These are phyloP conservation scores for Ustulina deusta DNA, from an alignment of 2,329 filamentous ascomycete genomes.

Conservation along the genomic window DNA sequence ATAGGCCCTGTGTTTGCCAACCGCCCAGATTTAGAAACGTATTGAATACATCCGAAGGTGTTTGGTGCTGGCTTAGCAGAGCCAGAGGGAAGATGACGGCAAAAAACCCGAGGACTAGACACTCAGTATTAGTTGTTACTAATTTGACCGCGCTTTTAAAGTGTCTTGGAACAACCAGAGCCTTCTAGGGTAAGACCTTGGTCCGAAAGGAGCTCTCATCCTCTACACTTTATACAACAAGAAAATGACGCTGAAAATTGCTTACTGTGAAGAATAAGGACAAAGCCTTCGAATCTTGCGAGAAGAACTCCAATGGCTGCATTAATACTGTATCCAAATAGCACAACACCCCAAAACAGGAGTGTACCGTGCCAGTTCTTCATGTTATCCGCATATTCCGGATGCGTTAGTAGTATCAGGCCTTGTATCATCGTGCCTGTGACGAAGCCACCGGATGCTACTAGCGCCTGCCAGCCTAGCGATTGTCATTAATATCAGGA, in stretches of 20 bases:
- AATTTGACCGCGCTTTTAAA: no score
- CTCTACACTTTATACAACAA: no score
- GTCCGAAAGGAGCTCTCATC: neutral
- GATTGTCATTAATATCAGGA: no score
- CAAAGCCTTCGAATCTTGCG: conserved; percentile 55
- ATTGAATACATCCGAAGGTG: conserved; percentile 58
- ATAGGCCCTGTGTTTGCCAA: conserved; percentile 59
- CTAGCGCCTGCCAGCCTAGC: conserved; percentile 40
- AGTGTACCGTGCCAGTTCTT: conserved; percentile 41
- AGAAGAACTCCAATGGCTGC: conserved; percentile 46
- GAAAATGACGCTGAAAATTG: neutral
- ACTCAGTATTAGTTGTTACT: neutral
- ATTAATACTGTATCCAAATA: conserved; percentile 57
- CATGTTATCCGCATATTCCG: conserved; percentile 30
- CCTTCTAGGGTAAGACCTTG: neutral
- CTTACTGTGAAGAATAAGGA: conserved; percentile 53
- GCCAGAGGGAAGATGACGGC: conserved; percentile 50
- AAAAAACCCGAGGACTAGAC: conserved; percentile 48
- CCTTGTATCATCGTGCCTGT: conserved; percentile 41
- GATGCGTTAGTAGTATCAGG: conserved; percentile 36
- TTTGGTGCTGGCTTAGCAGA: conserved; percentile 50
- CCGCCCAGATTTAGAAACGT: conserved; percentile 62
- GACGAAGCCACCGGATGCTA: conserved; percentile 32
- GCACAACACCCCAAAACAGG: conserved; percentile 52
- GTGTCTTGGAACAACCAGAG: neutral